Evolutionary conservation across 139 green algal species (phyloP).

Genomic region (Tetraselmis striata): DNA sequence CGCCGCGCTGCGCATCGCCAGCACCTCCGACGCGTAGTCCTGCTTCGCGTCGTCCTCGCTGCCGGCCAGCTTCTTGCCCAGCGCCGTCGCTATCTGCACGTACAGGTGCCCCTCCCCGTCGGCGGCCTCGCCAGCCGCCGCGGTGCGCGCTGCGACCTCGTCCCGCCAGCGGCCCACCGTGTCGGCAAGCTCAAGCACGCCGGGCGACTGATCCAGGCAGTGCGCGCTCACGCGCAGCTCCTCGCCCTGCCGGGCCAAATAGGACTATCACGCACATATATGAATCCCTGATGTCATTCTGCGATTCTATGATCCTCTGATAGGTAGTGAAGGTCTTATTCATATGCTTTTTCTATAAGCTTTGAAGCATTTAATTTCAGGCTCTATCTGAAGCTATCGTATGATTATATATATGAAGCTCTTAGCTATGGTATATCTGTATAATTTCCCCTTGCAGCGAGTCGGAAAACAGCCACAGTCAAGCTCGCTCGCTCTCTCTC

Average conservation of each 20-base stretch:
- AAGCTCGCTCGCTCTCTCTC: too few relatives aligned
- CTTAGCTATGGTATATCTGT: not conserved
- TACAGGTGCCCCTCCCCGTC: not conserved
- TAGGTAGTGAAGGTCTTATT: too few relatives aligned
- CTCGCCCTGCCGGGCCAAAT: not conserved
- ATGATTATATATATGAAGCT: not conserved
- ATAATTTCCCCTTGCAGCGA: too few relatives aligned
- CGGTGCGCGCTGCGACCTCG: not conserved
- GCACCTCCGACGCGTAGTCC: not conserved
- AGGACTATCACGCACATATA: too few relatives aligned
- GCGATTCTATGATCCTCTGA: too few relatives aligned
- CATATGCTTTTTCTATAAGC: too few relatives aligned
- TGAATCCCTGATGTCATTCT: too few relatives aligned
- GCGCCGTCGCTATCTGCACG: not conserved
- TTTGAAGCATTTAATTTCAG: too few relatives aligned
- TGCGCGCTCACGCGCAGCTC: not conserved
- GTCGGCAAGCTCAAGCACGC: not conserved
- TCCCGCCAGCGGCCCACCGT: not conserved
- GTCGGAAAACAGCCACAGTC: too few relatives aligned
- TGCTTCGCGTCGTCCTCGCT: not conserved
- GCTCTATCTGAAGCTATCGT: too few relatives aligned
- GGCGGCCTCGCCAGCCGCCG: too few relatives aligned
- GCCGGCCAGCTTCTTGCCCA: not conserved
- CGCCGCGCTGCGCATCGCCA: not conserved
- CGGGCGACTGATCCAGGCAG: not conserved